Evolutionary conservation across 495 filamentous ascomycete genomes (phyloP).

Genomic region (Lineolata rhizophorae): DNA sequence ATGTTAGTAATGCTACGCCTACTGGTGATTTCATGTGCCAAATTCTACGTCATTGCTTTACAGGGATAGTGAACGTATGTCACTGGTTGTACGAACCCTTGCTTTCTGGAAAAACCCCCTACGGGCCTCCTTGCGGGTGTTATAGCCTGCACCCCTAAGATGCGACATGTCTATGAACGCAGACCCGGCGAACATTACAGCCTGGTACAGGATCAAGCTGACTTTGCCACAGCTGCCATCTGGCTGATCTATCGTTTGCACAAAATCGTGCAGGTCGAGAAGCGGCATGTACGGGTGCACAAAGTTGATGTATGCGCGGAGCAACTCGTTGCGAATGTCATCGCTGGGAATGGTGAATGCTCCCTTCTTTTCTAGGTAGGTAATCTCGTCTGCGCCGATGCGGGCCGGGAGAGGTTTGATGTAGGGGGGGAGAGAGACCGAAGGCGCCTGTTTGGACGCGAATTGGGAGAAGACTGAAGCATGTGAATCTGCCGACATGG

Average conservation of each 20-base stretch:
- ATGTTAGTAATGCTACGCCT: conserved; percentile 6
- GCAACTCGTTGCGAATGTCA: conserved; percentile 46
- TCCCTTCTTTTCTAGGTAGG: conserved; percentile 52
- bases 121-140: conserved; percentile 47
- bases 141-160: conserved; percentile 46
- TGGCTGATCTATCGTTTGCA: conserved; percentile 37
- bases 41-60: too few species aligned
- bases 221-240: conserved; percentile 43
- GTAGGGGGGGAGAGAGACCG: conserved; percentile 36
- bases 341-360: conserved; percentile 47
- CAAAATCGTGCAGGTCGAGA: conserved; percentile 52
- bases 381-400: conserved; percentile 49
- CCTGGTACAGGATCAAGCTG: conserved; percentile 61
- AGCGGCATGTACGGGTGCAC: conserved; percentile 85
- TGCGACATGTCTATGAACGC: conserved; percentile 54
- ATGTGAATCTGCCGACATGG: conserved; percentile 5
- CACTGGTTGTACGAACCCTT: too few species aligned
- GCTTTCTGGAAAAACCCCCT: conserved; percentile 62
- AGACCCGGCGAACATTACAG: conserved; percentile 61
- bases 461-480: conserved; percentile 6
- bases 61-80: conserved; percentile 6
- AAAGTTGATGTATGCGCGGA: conserved; percentile 58
- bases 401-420: conserved; percentile 49
- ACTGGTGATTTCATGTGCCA: conserved; percentile 1
- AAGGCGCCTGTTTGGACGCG: conserved; percentile 6